A percentile compares a stretch with the other conserved stretches of the same genome.
phyloP scores from a whole-genome alignment of 2,329 filamentous ascomycete genomes.

The Sarocladium oryzae region DNA sequence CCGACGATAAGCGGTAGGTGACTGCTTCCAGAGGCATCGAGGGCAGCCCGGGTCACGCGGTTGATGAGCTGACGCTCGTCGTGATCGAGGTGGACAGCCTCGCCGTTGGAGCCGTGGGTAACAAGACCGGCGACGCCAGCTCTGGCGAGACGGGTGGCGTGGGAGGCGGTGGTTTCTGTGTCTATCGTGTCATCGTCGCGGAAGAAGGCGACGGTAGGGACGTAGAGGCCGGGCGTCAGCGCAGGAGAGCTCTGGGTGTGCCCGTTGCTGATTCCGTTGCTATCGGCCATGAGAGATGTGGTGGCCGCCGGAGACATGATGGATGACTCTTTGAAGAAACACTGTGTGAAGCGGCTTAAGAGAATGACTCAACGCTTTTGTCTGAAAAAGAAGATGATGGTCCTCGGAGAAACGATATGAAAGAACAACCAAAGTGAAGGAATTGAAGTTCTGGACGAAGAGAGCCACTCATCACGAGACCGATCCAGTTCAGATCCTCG shows the following conservation, averaged over 20 bases:
- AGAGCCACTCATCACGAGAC: too few relatives aligned
- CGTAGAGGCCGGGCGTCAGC: slow-evolving; percentile 43
- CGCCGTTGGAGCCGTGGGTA: slow-evolving; percentile 66
- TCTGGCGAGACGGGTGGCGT: slow-evolving; percentile 52
- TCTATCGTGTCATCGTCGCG: slow-evolving; percentile 48
- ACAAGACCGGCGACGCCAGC: slow-evolving; percentile 62
- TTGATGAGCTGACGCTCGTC: slow-evolving; percentile 59
- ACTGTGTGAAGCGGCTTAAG: too few relatives aligned
- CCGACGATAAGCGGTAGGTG: slow-evolving; percentile 61
- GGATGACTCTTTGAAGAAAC: too few relatives aligned
- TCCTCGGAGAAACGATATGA: too few relatives aligned
- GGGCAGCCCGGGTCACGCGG: slow-evolving; percentile 51
- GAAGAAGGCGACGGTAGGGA: slow-evolving; percentile 60
- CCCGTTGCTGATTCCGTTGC: not conserved
- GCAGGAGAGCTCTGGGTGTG: not conserved
- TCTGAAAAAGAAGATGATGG: too few relatives aligned
- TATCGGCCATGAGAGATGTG: not conserved
- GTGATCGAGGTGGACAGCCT: slow-evolving; percentile 63
- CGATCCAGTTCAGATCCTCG: too few relatives aligned
- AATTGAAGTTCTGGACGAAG: too few relatives aligned
- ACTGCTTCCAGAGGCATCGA: slow-evolving; percentile 49
- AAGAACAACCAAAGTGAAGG: too few relatives aligned
- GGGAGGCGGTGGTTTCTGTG: slow-evolving; percentile 39
- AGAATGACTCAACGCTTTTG: too few relatives aligned
- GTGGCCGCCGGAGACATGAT: not conserved